Conservation (phyloP, 2,329 filamentous ascomycete genomes). For the Septoria linicola region DNA sequence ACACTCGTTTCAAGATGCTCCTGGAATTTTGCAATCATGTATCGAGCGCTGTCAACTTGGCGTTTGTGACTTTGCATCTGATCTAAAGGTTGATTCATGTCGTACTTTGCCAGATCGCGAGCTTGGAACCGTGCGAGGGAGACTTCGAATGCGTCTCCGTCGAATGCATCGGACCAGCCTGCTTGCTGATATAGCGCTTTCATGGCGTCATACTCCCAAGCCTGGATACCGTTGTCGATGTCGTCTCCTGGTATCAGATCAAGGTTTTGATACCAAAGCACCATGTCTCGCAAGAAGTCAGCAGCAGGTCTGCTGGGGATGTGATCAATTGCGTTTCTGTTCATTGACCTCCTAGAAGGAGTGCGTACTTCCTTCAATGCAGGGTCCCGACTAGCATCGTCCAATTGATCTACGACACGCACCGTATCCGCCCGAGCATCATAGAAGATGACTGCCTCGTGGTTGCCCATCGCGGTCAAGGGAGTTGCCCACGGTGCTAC, state of each 20-base stretch:
- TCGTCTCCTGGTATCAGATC: conserved; percentile 5
- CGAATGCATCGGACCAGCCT: conserved; percentile 5
- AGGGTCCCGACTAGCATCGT: not conserved
- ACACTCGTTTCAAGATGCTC: not conserved
- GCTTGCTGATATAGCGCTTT: not conserved
- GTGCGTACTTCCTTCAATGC: not conserved
- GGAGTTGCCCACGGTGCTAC: not conserved
- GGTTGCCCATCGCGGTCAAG: not conserved
- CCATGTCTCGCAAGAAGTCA: conserved; percentile 5
- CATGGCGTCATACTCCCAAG: not conserved
- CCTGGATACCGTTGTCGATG: not conserved
- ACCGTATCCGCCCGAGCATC: not conserved
- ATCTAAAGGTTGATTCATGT: not conserved
- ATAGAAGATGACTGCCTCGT: conserved; percentile 1
- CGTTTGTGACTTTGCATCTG: not conserved
- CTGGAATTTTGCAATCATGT: not conserved
- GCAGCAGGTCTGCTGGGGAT: conserved; percentile 1
- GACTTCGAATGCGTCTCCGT: conserved; percentile 1
- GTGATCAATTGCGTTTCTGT: conserved; percentile 5
- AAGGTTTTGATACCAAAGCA: conserved; percentile 1
- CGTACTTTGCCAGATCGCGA: not conserved
- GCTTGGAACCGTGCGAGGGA: not conserved
- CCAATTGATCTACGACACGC: conserved; percentile 1
- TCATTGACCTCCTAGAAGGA: not conserved
- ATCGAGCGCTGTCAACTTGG: not conserved